phyloP scores from a whole-genome alignment of 2,329 filamentous ascomycete genomes.

The Colletotrichum sp. region DNA sequence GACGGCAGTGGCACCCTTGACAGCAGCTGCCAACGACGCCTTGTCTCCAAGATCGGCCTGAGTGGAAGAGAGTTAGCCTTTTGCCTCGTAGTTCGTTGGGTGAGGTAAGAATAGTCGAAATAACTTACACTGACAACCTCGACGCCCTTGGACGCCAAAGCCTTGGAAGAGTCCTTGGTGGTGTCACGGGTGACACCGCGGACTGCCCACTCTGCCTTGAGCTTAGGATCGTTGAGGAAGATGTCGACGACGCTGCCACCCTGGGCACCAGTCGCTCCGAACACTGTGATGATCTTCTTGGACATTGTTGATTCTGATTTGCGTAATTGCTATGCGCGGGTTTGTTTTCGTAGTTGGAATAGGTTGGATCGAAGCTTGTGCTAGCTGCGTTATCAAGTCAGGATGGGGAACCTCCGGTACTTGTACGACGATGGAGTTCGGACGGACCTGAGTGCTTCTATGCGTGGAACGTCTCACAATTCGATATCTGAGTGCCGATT shows the following conservation, averaged over 20 bases:
- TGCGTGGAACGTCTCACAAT: neutral
- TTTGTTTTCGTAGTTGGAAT: neutral
- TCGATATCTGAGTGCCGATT: neutral
- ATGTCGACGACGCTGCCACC: slow-evolving; percentile 59
- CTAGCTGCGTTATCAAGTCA: neutral
- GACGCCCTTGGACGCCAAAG: slow-evolving; percentile 48
- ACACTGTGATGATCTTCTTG: slow-evolving; percentile 56
- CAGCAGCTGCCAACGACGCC: slow-evolving; percentile 45
- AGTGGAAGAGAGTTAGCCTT: neutral
- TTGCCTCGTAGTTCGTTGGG: neutral
- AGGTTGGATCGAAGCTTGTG: neutral
- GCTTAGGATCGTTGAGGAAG: slow-evolving; percentile 40
- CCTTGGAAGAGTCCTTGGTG: slow-evolving; percentile 46
- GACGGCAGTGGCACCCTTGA: slow-evolving; percentile 52
- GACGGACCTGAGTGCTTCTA: neutral
- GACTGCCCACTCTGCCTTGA: slow-evolving; percentile 53
- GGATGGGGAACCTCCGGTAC: neutral
- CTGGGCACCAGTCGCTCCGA: slow-evolving; percentile 66
- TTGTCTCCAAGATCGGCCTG: slow-evolving; percentile 56
- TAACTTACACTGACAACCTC: slow-evolving; percentile 51
- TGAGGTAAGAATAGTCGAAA: neutral
- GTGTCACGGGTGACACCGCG: slow-evolving; percentile 61
- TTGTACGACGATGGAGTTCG: neutral
- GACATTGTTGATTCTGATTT: slow-evolving; percentile 3
- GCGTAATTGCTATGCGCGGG: neutral